Evolutionary conservation across 305 asterid genomes (phyloP).

Genomic region (Rubia tinctorum): DNA sequence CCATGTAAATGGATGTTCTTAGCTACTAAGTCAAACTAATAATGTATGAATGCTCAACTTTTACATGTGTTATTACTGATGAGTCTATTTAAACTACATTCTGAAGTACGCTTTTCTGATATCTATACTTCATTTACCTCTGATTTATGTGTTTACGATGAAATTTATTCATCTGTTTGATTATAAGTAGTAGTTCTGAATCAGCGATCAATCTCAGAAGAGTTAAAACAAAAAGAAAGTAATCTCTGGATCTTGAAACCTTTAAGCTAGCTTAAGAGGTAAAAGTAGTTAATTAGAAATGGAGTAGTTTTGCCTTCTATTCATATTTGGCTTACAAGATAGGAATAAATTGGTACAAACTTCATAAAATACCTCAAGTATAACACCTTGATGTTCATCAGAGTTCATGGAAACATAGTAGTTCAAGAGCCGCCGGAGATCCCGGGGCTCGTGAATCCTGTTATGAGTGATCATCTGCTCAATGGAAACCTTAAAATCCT

Average conservation of each 20-base stretch:
- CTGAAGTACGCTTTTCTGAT: background rate
- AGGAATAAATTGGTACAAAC: slow-evolving; percentile 58
- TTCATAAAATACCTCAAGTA: slow-evolving; percentile 70
- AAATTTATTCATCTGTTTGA: too few relatives aligned
- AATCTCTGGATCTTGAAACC: background rate
- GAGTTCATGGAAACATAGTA: slow-evolving; percentile 62
- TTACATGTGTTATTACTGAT: background rate
- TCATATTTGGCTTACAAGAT: slow-evolving; percentile 24
- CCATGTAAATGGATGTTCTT: slow-evolving; percentile 3
- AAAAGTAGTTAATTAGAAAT: slow-evolving; percentile 5
- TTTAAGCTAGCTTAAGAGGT: background rate
- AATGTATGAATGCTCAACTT: background rate
- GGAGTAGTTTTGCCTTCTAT: slow-evolving; percentile 5
- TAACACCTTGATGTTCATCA: slow-evolving; percentile 48
- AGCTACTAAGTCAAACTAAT: background rate
- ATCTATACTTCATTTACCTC: too few relatives aligned
- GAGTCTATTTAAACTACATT: too few relatives aligned
- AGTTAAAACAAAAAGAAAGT: background rate
- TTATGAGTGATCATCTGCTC: slow-evolving; percentile 53
- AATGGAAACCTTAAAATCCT: slow-evolving; percentile 70
- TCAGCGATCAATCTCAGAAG: background rate
- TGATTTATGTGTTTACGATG: background rate
- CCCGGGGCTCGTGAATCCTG: slow-evolving; percentile 44
- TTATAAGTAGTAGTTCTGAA: background rate
- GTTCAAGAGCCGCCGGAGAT: slow-evolving; percentile 55